phyloP scores from a whole-genome alignment of 371 early-diverging fungal species.

The Funneliformis caledonium region DNA sequence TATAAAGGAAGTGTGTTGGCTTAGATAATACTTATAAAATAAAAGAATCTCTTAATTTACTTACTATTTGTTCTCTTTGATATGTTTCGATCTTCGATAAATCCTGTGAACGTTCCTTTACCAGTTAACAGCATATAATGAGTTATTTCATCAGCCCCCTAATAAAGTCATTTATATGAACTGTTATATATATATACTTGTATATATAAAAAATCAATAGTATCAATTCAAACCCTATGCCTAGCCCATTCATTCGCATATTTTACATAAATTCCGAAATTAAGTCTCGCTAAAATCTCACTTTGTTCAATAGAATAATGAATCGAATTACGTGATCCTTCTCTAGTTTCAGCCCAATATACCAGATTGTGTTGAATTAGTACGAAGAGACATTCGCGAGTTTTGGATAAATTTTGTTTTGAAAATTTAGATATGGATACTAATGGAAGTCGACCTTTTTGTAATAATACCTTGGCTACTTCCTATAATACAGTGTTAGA shows the following conservation, averaged over 20 bases:
- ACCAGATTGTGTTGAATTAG: constrained; percentile 35
- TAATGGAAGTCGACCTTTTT: constrained; percentile 33
- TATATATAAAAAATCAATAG: not conserved
- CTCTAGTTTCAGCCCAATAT: constrained; percentile 26
- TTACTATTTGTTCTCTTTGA: constrained; percentile 1
- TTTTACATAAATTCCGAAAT: constrained; percentile 22
- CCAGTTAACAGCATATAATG: constrained; percentile 18
- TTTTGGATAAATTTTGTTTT: not conserved
- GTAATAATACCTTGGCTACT: constrained; percentile 32
- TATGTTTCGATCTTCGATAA: constrained; percentile 19
- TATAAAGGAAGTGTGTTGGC: not conserved
- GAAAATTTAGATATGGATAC: constrained; percentile 1
- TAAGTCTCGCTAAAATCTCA: constrained; percentile 24
- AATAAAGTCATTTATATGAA: not conserved
- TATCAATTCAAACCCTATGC: not conserved
- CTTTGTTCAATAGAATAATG: constrained; percentile 29
- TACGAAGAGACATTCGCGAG: constrained; percentile 25
- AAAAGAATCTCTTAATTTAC: not conserved
- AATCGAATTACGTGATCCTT: constrained; percentile 6
- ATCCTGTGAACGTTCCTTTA: constrained; percentile 15
- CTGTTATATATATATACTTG: not conserved
- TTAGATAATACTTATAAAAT: not conserved
- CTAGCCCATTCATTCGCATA: constrained; percentile 8
- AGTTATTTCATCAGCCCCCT: not conserved
- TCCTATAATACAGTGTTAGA: not conserved